Conservation (phyloP, 805 yeast species). For the Candida namnaoensis region DNA sequence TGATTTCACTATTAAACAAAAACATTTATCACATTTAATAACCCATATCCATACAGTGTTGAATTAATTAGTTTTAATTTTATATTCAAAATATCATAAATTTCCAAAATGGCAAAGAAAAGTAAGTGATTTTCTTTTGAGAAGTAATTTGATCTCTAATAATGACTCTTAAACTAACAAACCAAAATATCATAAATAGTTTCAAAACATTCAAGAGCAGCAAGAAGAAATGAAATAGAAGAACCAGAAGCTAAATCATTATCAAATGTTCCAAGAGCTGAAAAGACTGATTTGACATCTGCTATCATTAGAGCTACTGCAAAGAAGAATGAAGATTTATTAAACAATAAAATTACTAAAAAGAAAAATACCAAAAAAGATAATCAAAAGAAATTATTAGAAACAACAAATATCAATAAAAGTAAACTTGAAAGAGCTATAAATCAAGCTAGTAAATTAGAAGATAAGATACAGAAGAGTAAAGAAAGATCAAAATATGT, state of each 20-base stretch:
- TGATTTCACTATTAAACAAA: too few relatives aligned
- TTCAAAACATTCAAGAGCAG: slow-evolving; percentile 69
- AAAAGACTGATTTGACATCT: slow-evolving; percentile 49
- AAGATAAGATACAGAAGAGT: slow-evolving; percentile 56
- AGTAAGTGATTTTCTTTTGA: too few relatives aligned
- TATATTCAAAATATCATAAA: too few relatives aligned
- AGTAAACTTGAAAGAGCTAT: slow-evolving; percentile 39
- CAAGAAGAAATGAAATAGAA: slow-evolving; percentile 52
- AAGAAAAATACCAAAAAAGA: slow-evolving; percentile 19
- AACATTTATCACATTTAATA: too few relatives aligned
- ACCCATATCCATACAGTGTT: too few relatives aligned
- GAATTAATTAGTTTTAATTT: too few relatives aligned
- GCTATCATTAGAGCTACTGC: slow-evolving; percentile 61
- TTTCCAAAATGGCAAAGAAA: slow-evolving; percentile 18
- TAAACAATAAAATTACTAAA: slow-evolving; percentile 46
- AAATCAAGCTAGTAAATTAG: slow-evolving; percentile 44
- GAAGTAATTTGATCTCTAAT: too few relatives aligned
- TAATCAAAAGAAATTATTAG: slow-evolving; percentile 20
- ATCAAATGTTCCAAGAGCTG: slow-evolving; percentile 46
- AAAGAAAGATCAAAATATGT: slow-evolving; percentile 55
- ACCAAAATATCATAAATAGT: slow-evolving; percentile 18
- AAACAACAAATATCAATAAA: slow-evolving; percentile 22
- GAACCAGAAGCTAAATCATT: slow-evolving; percentile 42
- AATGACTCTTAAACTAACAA: too few relatives aligned
- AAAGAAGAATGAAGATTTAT: slow-evolving; percentile 53